These are phyloP conservation scores for Ogataea angusta DNA, from an alignment of 805 yeast genomes.

Conservation along the genomic window DNA sequence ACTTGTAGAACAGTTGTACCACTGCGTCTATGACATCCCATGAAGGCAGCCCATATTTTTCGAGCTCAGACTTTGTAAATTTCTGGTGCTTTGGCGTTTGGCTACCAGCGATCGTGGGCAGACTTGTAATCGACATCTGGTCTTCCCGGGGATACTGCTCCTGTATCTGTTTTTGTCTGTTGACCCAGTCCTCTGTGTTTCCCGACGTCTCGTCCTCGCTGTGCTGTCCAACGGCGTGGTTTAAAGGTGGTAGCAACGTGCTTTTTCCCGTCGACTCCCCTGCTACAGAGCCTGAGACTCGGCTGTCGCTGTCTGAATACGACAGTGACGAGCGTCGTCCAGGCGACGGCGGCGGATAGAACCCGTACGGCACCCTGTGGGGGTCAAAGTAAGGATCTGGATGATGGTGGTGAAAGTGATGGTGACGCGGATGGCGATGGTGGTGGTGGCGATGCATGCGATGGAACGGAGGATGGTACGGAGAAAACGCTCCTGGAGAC, in stretches of 20 bases:
- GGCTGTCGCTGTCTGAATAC: slow-evolving; percentile 3
- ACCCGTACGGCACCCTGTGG: slow-evolving; percentile 11
- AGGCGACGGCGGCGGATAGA: slow-evolving; percentile 17
- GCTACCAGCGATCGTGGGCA: no score
- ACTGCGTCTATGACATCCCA: slow-evolving; percentile 32
- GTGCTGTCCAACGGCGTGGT: neutral
- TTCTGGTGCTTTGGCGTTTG: neutral
- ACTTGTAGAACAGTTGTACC: slow-evolving; percentile 40
- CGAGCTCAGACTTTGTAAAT: slow-evolving; percentile 31
- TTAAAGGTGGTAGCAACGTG: slow-evolving; percentile 14
- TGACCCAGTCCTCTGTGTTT: slow-evolving; percentile 28
- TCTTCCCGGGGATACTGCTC: neutral
- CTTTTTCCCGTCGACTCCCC: neutral
- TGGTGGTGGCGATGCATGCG: slow-evolving; percentile 8
- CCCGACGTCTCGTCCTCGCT: slow-evolving; percentile 2
- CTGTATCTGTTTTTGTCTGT: slow-evolving; percentile 19
- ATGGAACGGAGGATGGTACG: slow-evolving; percentile 4
- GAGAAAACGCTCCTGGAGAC: slow-evolving; percentile 3
- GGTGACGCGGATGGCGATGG: slow-evolving; percentile 8
- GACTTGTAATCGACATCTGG: neutral
- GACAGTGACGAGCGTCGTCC: slow-evolving; percentile 3
- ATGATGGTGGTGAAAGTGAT: slow-evolving; percentile 16
- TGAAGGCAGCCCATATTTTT: slow-evolving; percentile 36
- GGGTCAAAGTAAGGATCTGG: slow-evolving; percentile 23
- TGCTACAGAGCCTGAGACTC: slow-evolving; percentile 1